Evolutionary conservation across 768 basidiomycete genomes (phyloP).

Genomic region (Russula sp.): DNA sequence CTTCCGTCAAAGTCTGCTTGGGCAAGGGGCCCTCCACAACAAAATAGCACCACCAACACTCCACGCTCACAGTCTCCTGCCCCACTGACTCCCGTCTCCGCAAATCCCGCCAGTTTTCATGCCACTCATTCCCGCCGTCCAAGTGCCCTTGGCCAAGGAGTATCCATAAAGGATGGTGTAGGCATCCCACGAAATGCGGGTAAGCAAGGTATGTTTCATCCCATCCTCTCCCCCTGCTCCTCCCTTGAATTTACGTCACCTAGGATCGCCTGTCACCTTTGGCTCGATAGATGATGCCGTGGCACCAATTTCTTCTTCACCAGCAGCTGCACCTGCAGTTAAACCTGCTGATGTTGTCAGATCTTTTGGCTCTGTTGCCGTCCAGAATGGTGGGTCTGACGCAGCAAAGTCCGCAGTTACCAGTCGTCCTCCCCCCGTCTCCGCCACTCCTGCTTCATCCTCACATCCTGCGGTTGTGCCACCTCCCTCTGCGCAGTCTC

Average conservation of each 20-base stretch:
- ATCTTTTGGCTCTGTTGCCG: conserved; percentile 72
- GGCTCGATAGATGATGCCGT: conserved; percentile 83
- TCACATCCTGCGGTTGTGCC: conserved; percentile 27
- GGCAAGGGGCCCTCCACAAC: conserved; percentile 78
- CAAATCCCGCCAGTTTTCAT: conserved; percentile 44
- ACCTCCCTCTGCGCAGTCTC: conserved; percentile 29
- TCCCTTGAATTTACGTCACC: conserved; percentile 19
- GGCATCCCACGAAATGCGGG: conserved; percentile 62
- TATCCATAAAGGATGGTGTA: conserved; percentile 77
- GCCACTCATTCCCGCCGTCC: conserved; percentile 70
- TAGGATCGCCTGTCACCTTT: conserved; percentile 75
- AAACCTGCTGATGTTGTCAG: conserved; percentile 67
- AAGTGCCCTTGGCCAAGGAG: conserved; percentile 67
- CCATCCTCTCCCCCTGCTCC: conserved; percentile 1
- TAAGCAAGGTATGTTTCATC: conserved; percentile 54
- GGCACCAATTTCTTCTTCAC: conserved; percentile 79
- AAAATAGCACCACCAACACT: conserved; percentile 51
- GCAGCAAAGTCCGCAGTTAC: conserved; percentile 27
- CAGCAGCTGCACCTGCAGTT: conserved; percentile 60
- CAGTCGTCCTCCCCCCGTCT: conserved; percentile 30
- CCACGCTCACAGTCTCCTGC: conserved; percentile 80
- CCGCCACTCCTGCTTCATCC: conserved; percentile 37
- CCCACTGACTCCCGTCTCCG: conserved; percentile 35
- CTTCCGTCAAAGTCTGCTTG: conserved; percentile 84
- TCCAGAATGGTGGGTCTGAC: conserved; percentile 43